These are phyloP conservation scores for Podospora pseudocomata DNA, from an alignment of 495 filamentous ascomycete genomes.

Conservation along the genomic window DNA sequence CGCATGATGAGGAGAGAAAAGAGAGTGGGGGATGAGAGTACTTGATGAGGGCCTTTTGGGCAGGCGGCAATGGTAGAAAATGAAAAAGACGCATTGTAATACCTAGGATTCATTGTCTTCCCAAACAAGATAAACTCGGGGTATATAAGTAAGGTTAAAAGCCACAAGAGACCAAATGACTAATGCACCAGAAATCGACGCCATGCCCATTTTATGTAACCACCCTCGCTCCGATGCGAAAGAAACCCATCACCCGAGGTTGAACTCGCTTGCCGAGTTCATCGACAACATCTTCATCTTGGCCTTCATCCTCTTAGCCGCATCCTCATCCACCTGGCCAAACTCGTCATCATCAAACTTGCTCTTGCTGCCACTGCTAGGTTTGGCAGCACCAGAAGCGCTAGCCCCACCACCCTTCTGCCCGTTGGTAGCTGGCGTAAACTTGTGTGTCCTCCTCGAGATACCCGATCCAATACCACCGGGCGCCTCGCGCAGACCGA, in stretches of 20 bases:
- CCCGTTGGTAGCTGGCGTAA: slow-evolving; percentile 15
- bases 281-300: slow-evolving; percentile 75
- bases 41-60: background rate
- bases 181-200: background rate
- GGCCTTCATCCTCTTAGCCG: slow-evolving; percentile 65
- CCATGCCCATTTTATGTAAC: background rate
- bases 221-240: background rate
- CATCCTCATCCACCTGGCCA: slow-evolving; percentile 55
- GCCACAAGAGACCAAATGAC: background rate
- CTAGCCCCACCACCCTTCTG: slow-evolving; percentile 9
- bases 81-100: background rate
- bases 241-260: slow-evolving; percentile 60
- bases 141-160: background rate
- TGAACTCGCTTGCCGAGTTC: slow-evolving; percentile 77
- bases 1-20: background rate
- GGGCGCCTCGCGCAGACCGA: slow-evolving; percentile 82
- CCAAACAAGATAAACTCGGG: slow-evolving; percentile 2
- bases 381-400: slow-evolving; percentile 16
- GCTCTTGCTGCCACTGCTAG: slow-evolving; percentile 1
- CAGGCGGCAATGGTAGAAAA: background rate
- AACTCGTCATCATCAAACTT: slow-evolving; percentile 36
- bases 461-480: slow-evolving; percentile 63
- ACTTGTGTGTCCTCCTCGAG: slow-evolving; percentile 36
- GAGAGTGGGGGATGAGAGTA: background rate
- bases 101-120: slow-evolving; percentile 3